Evolutionary conservation across 371 early-diverging fungal genomes (phyloP), one percentile per base, ranked within the genome.

Genomic region (Lichtheimia hyalospora): DNA sequence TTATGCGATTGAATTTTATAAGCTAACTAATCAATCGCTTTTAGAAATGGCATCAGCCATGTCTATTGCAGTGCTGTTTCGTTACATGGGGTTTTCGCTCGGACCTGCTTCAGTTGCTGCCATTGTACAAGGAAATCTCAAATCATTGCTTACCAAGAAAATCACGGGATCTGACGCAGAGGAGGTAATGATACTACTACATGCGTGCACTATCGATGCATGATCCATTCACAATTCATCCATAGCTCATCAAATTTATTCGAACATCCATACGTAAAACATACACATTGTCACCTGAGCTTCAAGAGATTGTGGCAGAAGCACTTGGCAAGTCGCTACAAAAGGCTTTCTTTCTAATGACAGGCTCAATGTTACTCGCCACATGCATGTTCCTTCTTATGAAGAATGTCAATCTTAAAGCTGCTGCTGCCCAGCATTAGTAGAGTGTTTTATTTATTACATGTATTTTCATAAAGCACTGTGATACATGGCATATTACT

Each of bases 1-100:
- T 44, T 44, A 44, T 44, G 18, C 5, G 44, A 5, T 44, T 52
- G 3, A 20, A 15, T 24, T n/a, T n/a, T n/a, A n/a, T n/a, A n/a
- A n/a, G n/a, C n/a, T n/a, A n/a, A 2, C 53, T 53, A 57, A 21
- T 16, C 49, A 13, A 15, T 48, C 18, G 15, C 18, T 58, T 42
- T 23, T 51, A 58, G 59, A 58, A 3, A 34, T 27, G 24, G 52
- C 59, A 27, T 43, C 42, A 15, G 50, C 59, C 18, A 58, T 58
- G 42, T 49, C 59, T 4, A 42, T 58, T 16, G 21, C 40, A 41
- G 40, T 51, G 20, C 5, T 58, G 7, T 49, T 51, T 46, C 59
- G 59, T 5, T 49, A 24, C 7, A 58, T 41, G 40, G 59, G 51
- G 3, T 42, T 41, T 4, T 34, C 40, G 3, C 34, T 43, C n/a